Evolutionary conservation across 495 filamentous ascomycete genomes (phyloP), one percentile per base, ranked within the genome.

Genomic region (Aspergillus diversus): DNA sequence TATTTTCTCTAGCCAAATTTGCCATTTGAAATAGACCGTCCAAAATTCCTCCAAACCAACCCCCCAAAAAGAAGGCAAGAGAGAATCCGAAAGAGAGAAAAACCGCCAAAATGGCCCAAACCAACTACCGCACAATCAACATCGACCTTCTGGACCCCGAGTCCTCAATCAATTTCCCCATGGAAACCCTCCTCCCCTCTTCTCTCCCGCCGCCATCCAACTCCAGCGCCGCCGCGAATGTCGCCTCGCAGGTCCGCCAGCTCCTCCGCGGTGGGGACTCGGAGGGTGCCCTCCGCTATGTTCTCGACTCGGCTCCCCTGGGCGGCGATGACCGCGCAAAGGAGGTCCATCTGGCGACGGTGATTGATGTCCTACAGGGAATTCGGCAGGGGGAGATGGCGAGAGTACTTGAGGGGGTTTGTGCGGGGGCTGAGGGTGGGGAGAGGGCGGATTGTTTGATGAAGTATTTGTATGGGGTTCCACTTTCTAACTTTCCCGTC

Each of bases 351-450:
- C 79, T 94, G 60, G 85, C 89, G 46, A 90, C 90, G 9, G 89
- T 97, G 8, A 87, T 89, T 37, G 93, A 97, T 75, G 92, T 96
- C 43, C 80, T 97, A 62, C 92, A 96, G 75, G 91, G 89, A 9
- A 96, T 96, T 73, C 91, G 92, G 64, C 90, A 92, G 73, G 87
- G 88, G 52, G 93, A 97, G 68, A 96, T 97, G 92, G 89, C 88
- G 34, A 88, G 90, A 2, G 86, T 97, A 70, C 77, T 97, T 55
- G 85, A 86, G 72, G 82, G 88, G 13, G 90, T 96, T 63, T 93
- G 90, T 71, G 75, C 72, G 15, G 83, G 85, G 4, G 80, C 88
- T 46, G 88, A 89, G 47, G 92, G 93, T 0, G 83, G 85, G 55
- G 93, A 96, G 77, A 71, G 78, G 58, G 79, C 77, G 35, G 79